Conservation (phyloP, 1,284 basidiomycete species). For the Trichosporon sp. region DNA sequence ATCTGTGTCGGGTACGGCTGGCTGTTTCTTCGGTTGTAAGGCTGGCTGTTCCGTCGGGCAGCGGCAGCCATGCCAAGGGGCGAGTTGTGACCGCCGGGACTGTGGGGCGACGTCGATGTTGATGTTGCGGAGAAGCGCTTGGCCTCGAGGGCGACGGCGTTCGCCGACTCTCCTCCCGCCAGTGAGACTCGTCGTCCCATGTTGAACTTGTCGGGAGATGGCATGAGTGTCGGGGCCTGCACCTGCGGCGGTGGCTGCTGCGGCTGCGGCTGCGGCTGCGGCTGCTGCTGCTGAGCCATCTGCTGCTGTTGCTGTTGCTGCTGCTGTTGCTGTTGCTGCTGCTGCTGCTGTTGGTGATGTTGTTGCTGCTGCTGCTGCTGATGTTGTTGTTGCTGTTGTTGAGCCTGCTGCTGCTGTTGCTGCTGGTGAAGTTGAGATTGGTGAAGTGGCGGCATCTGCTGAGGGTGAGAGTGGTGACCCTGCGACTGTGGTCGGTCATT, state of each 20-base stretch:
- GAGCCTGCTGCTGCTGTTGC: neutral
- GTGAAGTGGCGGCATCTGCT: too few relatives aligned
- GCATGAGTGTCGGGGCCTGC: neutral
- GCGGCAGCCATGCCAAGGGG: slow-evolving; percentile 34
- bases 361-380: neutral
- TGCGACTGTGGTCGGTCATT: neutral
- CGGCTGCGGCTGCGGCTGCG: neutral
- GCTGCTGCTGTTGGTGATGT: neutral
- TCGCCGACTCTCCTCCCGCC: slow-evolving; percentile 30
- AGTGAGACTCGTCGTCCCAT: slow-evolving; percentile 34
- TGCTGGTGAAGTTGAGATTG: neutral
- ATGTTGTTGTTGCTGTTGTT: neutral
- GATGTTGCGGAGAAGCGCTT: neutral
- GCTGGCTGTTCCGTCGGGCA: slow-evolving; percentile 34
- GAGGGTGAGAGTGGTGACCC: too few relatives aligned
- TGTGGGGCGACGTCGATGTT: neutral
- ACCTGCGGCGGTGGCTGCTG: neutral
- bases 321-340: neutral
- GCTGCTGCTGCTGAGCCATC: neutral
- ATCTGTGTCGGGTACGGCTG: slow-evolving; percentile 40
- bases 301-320: neutral
- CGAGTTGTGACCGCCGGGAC: slow-evolving; percentile 34
- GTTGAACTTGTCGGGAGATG: slow-evolving; percentile 19
- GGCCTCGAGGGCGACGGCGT: neutral
- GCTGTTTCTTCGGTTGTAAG: slow-evolving; percentile 29